Base-by-base conservation (phyloP, 192 early-diverging fungal species). In the Mortierella alpina region DNA sequence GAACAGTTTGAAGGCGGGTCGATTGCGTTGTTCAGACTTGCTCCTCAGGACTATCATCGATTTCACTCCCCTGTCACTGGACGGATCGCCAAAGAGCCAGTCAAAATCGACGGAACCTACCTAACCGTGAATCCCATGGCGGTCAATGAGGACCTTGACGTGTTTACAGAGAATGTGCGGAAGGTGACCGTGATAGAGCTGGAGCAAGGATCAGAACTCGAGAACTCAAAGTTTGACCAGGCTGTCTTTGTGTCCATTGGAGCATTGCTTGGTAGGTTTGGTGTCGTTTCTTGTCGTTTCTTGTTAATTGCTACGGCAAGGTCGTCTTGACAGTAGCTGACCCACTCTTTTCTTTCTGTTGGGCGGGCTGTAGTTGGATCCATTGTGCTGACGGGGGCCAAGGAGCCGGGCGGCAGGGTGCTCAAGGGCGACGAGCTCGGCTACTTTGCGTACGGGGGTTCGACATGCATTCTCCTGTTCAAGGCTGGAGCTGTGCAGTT, bases 1-100 rank as follows among this genome's bases (percentile, higher is more conserved):
- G 46, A 66, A 20, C 40, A 78, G 22, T 92, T 88, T 58, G 84
- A 86, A 20, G 90, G 86, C 46, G 92, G 90, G 0, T 74, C 88
- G 0, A 59, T 93, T 65, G 89, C 88, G 13, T 86, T 94, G 39
- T 94, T 91, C 59, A 84, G 93, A n/a, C 72, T 95, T 14, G 93
- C 93, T 0, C 93, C 93, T 47, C 93, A 95, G 83, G 92, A 95
- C 66, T 95, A 95, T 46, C 93, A 95, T 60, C 85, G 93, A n/a
- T 91, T 92, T 83, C 93, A 95, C 70, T 77, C 85, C 41, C 92
- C 93, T 17, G 88, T 84, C 2, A 64, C 84, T 44, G 90, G 92
- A 9, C 69, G 70, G 6, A 58, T 93, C 18, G 79, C 75, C n/a
- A 22, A 39, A 14, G 69, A 85, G 4, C 76, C 82, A 4, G 55